phyloP scores from a whole-genome alignment of 2,329 filamentous ascomycete species.

The Ophiocordyceps camponoti-saundersi region DNA sequence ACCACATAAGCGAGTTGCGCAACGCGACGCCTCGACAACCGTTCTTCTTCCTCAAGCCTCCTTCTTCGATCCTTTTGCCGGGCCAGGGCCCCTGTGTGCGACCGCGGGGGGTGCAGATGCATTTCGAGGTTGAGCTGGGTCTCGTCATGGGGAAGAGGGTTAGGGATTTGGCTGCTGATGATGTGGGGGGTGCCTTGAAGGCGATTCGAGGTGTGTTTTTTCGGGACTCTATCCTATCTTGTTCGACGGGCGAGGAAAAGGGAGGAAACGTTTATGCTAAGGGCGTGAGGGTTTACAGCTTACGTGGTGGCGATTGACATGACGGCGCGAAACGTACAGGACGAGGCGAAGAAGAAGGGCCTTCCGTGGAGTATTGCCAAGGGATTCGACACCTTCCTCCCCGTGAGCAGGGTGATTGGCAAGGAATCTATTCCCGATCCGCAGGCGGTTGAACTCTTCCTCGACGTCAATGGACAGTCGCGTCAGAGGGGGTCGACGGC shows the following conservation, averaged over 20 bases:
- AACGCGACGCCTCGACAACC: conserved; percentile 80
- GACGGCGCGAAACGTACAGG: conserved; percentile 89
- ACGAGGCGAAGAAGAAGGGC: conserved; percentile 89
- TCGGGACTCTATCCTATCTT: neutral
- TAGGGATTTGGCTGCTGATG: conserved; percentile 56
- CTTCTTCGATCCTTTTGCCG: conserved; percentile 69
- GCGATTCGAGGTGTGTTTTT: conserved; percentile 54
- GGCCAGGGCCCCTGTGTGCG: conserved; percentile 64
- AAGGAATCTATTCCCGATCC: conserved; percentile 72
- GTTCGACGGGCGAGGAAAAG: no score
- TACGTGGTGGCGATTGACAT: conserved; percentile 93
- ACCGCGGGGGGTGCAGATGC: conserved; percentile 68
- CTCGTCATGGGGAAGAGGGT: conserved; percentile 73
- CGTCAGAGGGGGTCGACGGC: conserved; percentile 80
- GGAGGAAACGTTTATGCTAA: neutral
- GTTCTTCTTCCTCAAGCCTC: conserved; percentile 97
- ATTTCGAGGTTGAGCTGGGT: conserved; percentile 91
- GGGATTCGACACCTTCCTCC: conserved; percentile 94
- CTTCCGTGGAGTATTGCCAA: conserved; percentile 94
- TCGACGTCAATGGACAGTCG: conserved; percentile 64
- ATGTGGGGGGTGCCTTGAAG: conserved; percentile 60
- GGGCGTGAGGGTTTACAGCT: conserved; percentile 24
- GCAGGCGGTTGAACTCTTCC: conserved; percentile 72
- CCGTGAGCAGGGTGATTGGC: conserved; percentile 64
- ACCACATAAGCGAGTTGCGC: conserved; percentile 51